phyloP scores from a whole-genome alignment of 164 flowering plant genomes.

The Sedum album region DNA sequence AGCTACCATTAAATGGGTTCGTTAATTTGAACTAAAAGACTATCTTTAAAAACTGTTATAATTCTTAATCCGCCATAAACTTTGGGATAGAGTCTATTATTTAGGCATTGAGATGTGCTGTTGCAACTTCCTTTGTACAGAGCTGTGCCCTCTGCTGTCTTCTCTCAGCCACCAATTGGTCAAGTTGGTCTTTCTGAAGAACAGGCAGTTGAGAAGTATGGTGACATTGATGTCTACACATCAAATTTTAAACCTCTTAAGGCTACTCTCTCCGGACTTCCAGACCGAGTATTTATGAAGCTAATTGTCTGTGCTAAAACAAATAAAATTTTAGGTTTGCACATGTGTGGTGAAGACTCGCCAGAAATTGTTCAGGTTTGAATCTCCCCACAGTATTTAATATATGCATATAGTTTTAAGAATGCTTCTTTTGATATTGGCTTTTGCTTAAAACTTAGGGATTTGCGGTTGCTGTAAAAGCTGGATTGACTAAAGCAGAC shows the following conservation, averaged over 20 bases:
- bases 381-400: background rate
- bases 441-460: constrained; percentile 45
- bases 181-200: constrained; percentile 95
- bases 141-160: constrained; percentile 86
- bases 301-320: constrained; percentile 84
- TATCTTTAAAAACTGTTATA: too few relatives aligned
- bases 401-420: background rate
- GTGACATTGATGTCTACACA: constrained; percentile 82
- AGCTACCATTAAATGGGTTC: too few relatives aligned
- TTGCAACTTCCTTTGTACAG: constrained; percentile 24
- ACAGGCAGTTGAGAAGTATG: constrained; percentile 66
- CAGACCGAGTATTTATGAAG: constrained; percentile 88
- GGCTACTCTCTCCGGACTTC: constrained; percentile 93
- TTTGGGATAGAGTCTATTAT: background rate
- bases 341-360: constrained; percentile 94
- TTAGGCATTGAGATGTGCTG: background rate
- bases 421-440: background rate
- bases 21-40: background rate
- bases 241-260: constrained; percentile 86
- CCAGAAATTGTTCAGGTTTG: constrained; percentile 83
- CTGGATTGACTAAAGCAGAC: constrained; percentile 89
- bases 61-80: too few relatives aligned
- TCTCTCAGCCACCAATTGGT: constrained; percentile 95
- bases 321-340: constrained; percentile 71
- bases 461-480: constrained; percentile 88